A percentile compares a stretch with the other conserved stretches of the same genome.
These are phyloP conservation scores for Wallacemonas sp. DNA, from an alignment of 208 protist species.

Conservation along the genomic window DNA sequence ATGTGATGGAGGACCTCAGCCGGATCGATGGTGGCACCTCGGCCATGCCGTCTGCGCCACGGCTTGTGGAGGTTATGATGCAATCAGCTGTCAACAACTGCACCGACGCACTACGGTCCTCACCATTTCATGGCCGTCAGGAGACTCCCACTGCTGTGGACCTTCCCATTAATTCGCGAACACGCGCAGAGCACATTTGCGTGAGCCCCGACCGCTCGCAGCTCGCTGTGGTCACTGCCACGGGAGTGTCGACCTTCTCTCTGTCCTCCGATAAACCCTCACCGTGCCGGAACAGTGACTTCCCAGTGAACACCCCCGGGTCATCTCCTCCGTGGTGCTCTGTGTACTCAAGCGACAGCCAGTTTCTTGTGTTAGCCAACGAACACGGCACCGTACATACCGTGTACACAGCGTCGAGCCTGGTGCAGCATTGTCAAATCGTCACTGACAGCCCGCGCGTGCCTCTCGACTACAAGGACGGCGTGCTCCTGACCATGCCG, in stretches of 20 bases:
- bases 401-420: background rate
- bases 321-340: background rate
- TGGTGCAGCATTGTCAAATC: background rate
- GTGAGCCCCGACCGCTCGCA: constrained; percentile 58
- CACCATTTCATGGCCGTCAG: constrained; percentile 1
- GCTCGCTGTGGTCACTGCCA: constrained; percentile 48
- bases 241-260: background rate
- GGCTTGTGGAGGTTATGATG: background rate
- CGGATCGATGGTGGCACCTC: constrained; percentile 5
- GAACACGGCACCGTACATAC: constrained; percentile 10
- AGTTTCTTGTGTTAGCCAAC: background rate
- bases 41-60: background rate
- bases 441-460: constrained; percentile 30
- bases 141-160: background rate
- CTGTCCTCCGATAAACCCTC: background rate
- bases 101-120: background rate
- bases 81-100: background rate
- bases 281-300: background rate
- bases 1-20: constrained; percentile 51
- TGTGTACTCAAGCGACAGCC: constrained; percentile 7
- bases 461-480: constrained; percentile 35
- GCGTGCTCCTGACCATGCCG: constrained; percentile 35
- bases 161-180: background rate
- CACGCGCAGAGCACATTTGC: constrained; percentile 38
- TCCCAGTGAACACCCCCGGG: background rate